These are phyloP conservation scores for Cardiosporidium cionae DNA, from an alignment of 169 alveolate species.

Conservation along the genomic window DNA sequence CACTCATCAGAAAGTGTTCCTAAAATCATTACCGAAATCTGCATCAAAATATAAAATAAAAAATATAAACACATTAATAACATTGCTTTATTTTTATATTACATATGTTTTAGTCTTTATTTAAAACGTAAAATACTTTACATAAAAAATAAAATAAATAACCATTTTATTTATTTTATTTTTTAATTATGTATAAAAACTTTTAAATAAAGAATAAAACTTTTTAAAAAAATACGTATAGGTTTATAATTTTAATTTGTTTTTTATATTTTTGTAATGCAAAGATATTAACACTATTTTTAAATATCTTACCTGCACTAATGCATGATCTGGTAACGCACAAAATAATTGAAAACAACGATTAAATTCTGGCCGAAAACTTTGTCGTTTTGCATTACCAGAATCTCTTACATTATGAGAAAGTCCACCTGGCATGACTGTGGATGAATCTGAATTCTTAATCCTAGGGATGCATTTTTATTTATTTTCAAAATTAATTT, in stretches of 20 bases:
- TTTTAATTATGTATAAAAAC: too few species aligned
- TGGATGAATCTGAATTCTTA: conserved; percentile 58
- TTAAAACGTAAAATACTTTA: not conserved
- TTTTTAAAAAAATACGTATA: too few species aligned
- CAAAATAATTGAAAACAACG: conserved; percentile 69
- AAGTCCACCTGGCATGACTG: conserved; percentile 52
- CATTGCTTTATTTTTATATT: not conserved
- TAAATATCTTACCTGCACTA: conserved; percentile 62
- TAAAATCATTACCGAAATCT: conserved; percentile 59
- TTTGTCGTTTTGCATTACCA: conserved; percentile 60
- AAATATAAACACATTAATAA: not conserved
- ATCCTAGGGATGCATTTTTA: too few species aligned
- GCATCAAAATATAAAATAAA: not conserved
- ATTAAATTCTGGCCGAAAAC: conserved; percentile 76
- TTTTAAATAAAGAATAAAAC: too few species aligned
- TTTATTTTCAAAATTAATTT: too few species aligned
- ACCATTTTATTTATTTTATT: too few species aligned
- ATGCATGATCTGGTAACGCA: conserved; percentile 72
- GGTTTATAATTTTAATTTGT: too few species aligned
- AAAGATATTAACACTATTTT: too few species aligned
- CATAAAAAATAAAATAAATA: not conserved
- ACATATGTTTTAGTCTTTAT: not conserved
- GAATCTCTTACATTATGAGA: conserved; percentile 60
- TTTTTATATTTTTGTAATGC: too few species aligned
- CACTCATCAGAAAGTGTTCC: conserved; percentile 71